phyloP scores from a whole-genome alignment of 352 stramenopile species.

The Globisporangium lucens region DNA sequence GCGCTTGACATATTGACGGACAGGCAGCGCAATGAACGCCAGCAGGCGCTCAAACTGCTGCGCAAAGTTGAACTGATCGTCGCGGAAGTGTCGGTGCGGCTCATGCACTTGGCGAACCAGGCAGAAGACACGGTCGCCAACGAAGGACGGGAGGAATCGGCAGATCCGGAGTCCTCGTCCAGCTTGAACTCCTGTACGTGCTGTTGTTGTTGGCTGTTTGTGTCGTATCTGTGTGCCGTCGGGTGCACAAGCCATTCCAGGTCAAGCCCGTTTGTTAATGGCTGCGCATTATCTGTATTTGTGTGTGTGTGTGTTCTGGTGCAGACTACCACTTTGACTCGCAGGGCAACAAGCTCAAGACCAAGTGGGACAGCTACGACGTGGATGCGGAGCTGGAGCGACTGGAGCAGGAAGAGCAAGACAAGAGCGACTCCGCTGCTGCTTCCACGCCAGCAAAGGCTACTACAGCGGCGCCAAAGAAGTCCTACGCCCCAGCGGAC shows the following conservation, averaged over 20 bases:
- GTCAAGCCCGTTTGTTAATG: too few species aligned
- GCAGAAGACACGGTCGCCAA: conserved; percentile 56
- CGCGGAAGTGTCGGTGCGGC: conserved; percentile 52
- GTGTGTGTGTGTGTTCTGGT: conserved; percentile 1
- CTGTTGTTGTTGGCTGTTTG: neutral
- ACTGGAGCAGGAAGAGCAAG: conserved; percentile 53
- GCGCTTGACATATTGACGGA: neutral
- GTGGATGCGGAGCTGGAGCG: conserved; percentile 72
- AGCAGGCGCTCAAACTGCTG: conserved; percentile 61
- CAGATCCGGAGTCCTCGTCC: conserved; percentile 28
- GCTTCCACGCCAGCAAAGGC: neutral
- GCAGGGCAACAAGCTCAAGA: conserved; percentile 83
- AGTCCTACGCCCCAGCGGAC: conserved; percentile 20
- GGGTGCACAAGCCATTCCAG: neutral
- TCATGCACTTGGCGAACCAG: conserved; percentile 66
- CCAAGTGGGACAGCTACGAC: conserved; percentile 82
- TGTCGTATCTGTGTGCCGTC: neutral
- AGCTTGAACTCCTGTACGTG: conserved; percentile 67
- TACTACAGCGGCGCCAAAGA: neutral
- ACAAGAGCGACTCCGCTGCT: neutral
- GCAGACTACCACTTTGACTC: conserved; percentile 87
- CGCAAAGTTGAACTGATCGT: conserved; percentile 72
- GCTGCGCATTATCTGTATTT: neutral
- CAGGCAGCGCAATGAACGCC: conserved; percentile 36
- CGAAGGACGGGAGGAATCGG: conserved; percentile 28